Conservation (phyloP, 768 basidiomycete species). For the Lanmaoa rubissima region DNA sequence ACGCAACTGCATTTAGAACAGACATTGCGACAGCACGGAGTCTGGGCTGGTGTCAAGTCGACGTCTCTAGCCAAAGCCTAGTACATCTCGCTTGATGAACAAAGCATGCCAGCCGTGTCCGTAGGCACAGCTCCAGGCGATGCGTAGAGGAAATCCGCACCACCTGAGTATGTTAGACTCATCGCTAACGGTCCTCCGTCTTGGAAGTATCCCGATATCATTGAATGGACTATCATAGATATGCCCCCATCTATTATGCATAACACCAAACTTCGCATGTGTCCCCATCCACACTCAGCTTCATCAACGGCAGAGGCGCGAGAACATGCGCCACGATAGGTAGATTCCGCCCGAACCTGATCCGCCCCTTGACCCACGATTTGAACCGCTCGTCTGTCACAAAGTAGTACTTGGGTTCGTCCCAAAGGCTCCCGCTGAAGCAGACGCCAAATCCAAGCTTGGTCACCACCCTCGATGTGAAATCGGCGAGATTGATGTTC, state of each 20-base stretch:
- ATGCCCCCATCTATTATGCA: background rate
- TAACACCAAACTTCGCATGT: slow-evolving; percentile 25
- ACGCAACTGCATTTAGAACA: too few relatives aligned
- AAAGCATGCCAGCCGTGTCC: background rate
- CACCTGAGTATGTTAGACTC: background rate
- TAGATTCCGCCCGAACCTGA: slow-evolving; percentile 35
- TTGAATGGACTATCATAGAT: background rate
- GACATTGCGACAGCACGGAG: too few relatives aligned
- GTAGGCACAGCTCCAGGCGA: too few relatives aligned
- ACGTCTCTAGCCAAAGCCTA: background rate
- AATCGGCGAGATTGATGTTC: slow-evolving; percentile 28
- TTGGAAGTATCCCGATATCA: background rate
- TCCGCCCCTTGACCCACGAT: slow-evolving; percentile 33
- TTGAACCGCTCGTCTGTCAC: slow-evolving; percentile 33
- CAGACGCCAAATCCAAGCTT: slow-evolving; percentile 38
- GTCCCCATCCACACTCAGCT: slow-evolving; percentile 14
- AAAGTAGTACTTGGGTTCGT: slow-evolving; percentile 30
- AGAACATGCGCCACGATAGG: slow-evolving; percentile 35
- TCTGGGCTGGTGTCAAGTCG: background rate
- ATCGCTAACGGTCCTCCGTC: too few relatives aligned
- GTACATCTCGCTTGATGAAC: background rate
- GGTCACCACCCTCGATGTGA: slow-evolving; percentile 30
- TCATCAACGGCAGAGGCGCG: slow-evolving; percentile 14
- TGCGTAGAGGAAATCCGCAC: background rate
- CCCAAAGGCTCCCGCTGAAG: slow-evolving; percentile 33